Base-by-base conservation (phyloP, 2,329 filamentous ascomycete species). In the Alternaria atra region DNA sequence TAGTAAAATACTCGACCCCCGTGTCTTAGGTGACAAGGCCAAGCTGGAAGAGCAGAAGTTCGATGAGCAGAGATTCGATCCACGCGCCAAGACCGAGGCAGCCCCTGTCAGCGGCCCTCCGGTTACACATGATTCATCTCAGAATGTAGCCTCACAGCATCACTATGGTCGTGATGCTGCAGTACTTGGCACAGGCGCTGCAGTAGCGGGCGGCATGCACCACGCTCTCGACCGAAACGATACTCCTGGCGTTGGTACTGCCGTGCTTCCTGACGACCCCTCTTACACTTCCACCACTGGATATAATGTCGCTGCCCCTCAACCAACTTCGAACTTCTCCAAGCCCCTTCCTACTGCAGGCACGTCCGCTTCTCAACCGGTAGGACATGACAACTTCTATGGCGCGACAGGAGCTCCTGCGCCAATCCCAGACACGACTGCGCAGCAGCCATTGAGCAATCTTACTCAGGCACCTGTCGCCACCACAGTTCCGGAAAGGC, bases 1-100 rank as follows among this genome's bases (percentile, higher is more conserved):
- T 43, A 66, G 72, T 8, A 70, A 67, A 10, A 46, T 63, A 20
- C 59, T 77, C 20, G 73, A 77, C 29, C 73, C 73, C 48, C 73
- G 74, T 4, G 71, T 74, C 6, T 50, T 67, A 23, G 63, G 69
- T 7, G 58, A 54, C 3, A 64, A 67, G 20, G 48, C 63, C 13
- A 61, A 52, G 10, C 48, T 67, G 6, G 50, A 68, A 4, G 61
- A 70, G 34, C 71, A 74, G 43, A 64, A 56, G 34, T 70, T 48
- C 30, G 46, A 48, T 34, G 61, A 70, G 35, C 71, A 75, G 50
- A 64, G 57, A 17, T 70, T 69, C 25, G 69, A 72, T 43, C 67
- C 71, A 27, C 23, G 55, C 6, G 55, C 62, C 9, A 66, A 60
- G 40, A 55, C 66, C 12, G 54, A 59, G 46, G 30, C 32, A 25